Percentiles rank a stretch among this genome's conserved stretches.
Evolutionary conservation across 2,329 filamentous ascomycete species (phyloP).

Genomic region (Colletotrichum sojae): DNA sequence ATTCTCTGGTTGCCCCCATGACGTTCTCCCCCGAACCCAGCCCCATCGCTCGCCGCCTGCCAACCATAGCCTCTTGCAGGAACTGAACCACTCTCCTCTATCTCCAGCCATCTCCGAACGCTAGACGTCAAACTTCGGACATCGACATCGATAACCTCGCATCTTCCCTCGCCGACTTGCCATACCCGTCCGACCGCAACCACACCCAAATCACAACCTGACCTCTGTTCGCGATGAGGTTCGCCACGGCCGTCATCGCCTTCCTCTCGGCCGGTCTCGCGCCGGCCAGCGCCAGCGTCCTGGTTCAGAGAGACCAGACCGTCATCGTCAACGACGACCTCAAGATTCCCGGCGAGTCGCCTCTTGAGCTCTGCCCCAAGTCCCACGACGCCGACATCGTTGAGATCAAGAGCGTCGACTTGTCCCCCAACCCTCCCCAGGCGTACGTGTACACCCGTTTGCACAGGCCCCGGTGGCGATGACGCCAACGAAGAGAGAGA

Average conservation of each 20-base stretch:
- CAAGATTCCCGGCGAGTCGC: constrained; percentile 87
- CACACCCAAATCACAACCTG: not conserved
- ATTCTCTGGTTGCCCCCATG: constrained; percentile 38
- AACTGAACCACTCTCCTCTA: constrained; percentile 37
- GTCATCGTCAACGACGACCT: constrained; percentile 65
- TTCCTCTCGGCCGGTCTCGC: constrained; percentile 62
- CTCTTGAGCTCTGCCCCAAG: constrained; percentile 81
- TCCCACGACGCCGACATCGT: constrained; percentile 80
- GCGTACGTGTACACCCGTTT: constrained; percentile 73
- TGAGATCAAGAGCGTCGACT: constrained; percentile 82
- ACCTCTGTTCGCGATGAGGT: constrained; percentile 53
- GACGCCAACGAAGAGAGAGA: not conserved
- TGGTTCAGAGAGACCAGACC: constrained; percentile 65
- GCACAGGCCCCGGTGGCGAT: not conserved
- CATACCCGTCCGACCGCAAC: not conserved
- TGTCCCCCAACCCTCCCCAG: constrained; percentile 87
- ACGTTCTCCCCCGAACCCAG: constrained; percentile 41
- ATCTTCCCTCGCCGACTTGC: constrained; percentile 1
- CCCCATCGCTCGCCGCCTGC: constrained; percentile 37
- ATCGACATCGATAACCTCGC: constrained; percentile 31
- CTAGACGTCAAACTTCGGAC: constrained; percentile 26
- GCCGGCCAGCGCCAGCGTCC: constrained; percentile 60
- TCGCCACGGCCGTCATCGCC: constrained; percentile 59
- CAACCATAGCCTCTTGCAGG: constrained; percentile 34
- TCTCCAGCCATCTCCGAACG: constrained; percentile 39